Evolutionary conservation across 164 flowering plant species (phyloP).

Genomic region (Kingdonia uniflora): DNA sequence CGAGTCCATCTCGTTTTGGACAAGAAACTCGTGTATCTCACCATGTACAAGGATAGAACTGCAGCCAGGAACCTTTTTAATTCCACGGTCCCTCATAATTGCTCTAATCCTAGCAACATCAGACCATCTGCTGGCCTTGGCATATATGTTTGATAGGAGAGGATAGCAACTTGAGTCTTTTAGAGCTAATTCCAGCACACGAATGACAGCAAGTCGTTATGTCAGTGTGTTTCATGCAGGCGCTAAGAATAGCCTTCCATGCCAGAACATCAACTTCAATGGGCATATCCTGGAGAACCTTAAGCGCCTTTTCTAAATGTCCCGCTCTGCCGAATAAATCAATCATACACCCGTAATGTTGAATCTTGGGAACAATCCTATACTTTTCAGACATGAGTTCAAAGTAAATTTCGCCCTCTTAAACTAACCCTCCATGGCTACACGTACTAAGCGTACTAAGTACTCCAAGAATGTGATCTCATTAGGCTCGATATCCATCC

Average conservation of each 20-base stretch:
- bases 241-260: too few species aligned
- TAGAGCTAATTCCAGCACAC: conserved; percentile 10
- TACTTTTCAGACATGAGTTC: too few species aligned
- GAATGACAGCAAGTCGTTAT: too few species aligned
- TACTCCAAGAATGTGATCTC: conserved; percentile 19
- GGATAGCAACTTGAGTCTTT: conserved; percentile 2
- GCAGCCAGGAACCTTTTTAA: conserved; percentile 16
- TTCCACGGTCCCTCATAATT: neutral
- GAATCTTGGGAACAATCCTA: too few species aligned
- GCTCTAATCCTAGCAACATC: conserved; percentile 8
- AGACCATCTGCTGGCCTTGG: conserved; percentile 13
- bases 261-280: conserved; percentile 10
- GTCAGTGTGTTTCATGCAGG: too few species aligned
- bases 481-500: too few species aligned
- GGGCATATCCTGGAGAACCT: conserved; percentile 8
- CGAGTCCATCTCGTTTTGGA: conserved; percentile 7
- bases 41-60: conserved; percentile 10
- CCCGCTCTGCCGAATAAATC: too few species aligned
- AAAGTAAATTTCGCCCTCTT: conserved; percentile 4
- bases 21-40: conserved; percentile 10
- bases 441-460: conserved; percentile 14
- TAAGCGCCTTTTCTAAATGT: too few species aligned
- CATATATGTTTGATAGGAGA: conserved; percentile 4
- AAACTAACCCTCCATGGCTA: conserved; percentile 2
- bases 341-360: too few species aligned